phyloP scores from a whole-genome alignment of 257 asterid species.

The Orobanche coerulescens region DNA sequence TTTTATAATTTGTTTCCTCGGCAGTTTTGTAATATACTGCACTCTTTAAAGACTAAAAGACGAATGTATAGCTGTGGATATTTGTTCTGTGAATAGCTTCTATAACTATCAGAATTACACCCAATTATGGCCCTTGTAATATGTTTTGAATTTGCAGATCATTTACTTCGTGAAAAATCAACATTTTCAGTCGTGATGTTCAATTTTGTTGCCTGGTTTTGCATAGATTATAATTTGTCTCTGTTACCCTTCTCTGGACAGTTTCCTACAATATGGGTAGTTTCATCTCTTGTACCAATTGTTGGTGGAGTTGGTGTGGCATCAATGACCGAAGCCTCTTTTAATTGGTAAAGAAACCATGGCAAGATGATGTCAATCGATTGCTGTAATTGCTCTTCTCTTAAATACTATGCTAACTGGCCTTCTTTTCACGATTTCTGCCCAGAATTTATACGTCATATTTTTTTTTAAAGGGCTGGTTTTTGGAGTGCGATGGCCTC shows the following conservation, averaged over 20 bases:
- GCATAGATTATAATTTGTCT: background rate
- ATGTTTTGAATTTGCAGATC: background rate
- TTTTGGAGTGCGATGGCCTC: constrained; percentile 99
- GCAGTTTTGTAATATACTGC: too few relatives aligned
- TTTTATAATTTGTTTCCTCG: too few relatives aligned
- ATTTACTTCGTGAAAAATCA: background rate
- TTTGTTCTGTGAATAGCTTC: too few relatives aligned
- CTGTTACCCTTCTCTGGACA: constrained; percentile 26
- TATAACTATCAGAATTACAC: background rate
- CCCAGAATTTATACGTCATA: constrained; percentile 1
- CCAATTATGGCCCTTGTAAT: constrained; percentile 6
- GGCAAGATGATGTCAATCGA: constrained; percentile 8
- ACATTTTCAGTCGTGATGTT: background rate
- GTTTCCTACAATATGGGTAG: constrained; percentile 82
- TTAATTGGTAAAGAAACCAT: constrained; percentile 60
- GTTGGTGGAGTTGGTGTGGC: constrained; percentile 98
- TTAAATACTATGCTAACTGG: background rate
- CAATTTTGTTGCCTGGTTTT: background rate
- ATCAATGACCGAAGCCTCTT: constrained; percentile 92
- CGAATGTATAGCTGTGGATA: too few relatives aligned
- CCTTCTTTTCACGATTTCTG: constrained; percentile 11
- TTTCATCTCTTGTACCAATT: constrained; percentile 86
- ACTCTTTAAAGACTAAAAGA: too few relatives aligned
- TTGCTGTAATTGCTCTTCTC: constrained; percentile 13
- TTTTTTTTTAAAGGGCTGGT: constrained; percentile 61